These are phyloP conservation scores for Moesziomyces globuligerus DNA, from an alignment of 1,284 basidiomycete species.

Conservation along the genomic window DNA sequence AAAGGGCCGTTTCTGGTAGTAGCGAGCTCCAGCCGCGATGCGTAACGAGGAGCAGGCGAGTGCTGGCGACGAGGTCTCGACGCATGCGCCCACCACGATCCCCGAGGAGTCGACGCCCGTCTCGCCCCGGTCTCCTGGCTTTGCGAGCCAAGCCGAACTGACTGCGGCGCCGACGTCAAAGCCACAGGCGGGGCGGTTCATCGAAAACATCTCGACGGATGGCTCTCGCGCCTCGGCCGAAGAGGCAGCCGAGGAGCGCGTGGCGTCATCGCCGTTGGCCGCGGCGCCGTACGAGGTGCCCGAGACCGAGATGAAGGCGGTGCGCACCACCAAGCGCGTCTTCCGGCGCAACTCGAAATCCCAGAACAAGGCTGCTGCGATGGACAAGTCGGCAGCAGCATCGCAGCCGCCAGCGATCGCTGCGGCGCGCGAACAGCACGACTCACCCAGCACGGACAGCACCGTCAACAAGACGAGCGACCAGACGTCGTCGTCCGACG, in stretches of 20 bases:
- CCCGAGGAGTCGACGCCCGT: conserved; percentile 32
- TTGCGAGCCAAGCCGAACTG: conserved; percentile 4
- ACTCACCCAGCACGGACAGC: conserved; percentile 17
- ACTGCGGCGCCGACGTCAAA: background rate
- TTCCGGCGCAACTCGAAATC: conserved; percentile 15
- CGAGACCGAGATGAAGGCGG: conserved; percentile 13
- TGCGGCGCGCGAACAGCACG: background rate
- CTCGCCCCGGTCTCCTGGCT: conserved; percentile 13
- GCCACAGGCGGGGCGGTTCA: conserved; percentile 29
- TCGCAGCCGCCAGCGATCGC: too few species aligned
- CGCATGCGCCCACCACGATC: conserved; percentile 27
- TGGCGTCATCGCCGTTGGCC: background rate
- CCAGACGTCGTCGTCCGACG: conserved; percentile 21
- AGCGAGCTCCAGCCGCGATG: conserved; percentile 4
- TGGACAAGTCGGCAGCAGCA: background rate
- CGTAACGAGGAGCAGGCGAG: conserved; percentile 3
- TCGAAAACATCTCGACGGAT: conserved; percentile 39
- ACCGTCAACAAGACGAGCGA: conserved; percentile 19
- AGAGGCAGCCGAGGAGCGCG: background rate
- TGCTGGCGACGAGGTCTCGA: conserved; percentile 12
- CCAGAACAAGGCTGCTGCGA: conserved; percentile 7
- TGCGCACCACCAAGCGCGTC: conserved; percentile 1
- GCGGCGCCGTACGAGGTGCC: conserved; percentile 1
- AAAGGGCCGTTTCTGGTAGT: too few species aligned
- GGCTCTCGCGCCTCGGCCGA: conserved; percentile 42